Conservation (phyloP, 768 basidiomycete genomes). For the Lentinula detonsa region DNA sequence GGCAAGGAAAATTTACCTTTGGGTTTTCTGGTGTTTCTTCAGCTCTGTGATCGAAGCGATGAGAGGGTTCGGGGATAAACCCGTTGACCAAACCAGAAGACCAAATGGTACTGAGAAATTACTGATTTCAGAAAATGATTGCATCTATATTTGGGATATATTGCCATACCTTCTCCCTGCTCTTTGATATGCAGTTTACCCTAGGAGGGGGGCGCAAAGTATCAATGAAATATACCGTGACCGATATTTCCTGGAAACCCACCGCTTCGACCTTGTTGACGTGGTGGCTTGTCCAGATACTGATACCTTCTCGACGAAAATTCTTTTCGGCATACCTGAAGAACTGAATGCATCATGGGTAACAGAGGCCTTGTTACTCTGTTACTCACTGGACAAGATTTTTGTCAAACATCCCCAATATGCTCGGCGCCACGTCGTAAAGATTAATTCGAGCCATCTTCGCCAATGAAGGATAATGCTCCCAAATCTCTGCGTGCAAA, state of each 20-base stretch:
- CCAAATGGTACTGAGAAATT: slow-evolving; percentile 62
- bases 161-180: slow-evolving; percentile 54
- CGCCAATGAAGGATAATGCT: slow-evolving; percentile 59
- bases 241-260: slow-evolving; percentile 2
- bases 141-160: not conserved
- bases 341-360: not conserved
- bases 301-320: slow-evolving; percentile 71
- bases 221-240: not conserved
- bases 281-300: slow-evolving; percentile 64
- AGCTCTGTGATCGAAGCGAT: slow-evolving; percentile 54
- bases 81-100: slow-evolving; percentile 84
- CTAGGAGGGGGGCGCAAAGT: slow-evolving; percentile 20
- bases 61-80: slow-evolving; percentile 77
- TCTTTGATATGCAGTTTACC: slow-evolving; percentile 67
- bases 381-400: slow-evolving; percentile 48
- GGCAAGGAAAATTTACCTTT: slow-evolving; percentile 30
- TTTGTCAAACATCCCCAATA: slow-evolving; percentile 70
- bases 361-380: not conserved
- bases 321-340: slow-evolving; percentile 61
- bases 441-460: slow-evolving; percentile 66
- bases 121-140: not conserved
- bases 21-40: slow-evolving; percentile 54
- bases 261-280: slow-evolving; percentile 66
- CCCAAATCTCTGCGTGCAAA: slow-evolving; percentile 55
- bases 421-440: slow-evolving; percentile 76